Evolutionary conservation across 2,329 filamentous ascomycete genomes (phyloP).

Genomic region (Calonectria pauciramosa): DNA sequence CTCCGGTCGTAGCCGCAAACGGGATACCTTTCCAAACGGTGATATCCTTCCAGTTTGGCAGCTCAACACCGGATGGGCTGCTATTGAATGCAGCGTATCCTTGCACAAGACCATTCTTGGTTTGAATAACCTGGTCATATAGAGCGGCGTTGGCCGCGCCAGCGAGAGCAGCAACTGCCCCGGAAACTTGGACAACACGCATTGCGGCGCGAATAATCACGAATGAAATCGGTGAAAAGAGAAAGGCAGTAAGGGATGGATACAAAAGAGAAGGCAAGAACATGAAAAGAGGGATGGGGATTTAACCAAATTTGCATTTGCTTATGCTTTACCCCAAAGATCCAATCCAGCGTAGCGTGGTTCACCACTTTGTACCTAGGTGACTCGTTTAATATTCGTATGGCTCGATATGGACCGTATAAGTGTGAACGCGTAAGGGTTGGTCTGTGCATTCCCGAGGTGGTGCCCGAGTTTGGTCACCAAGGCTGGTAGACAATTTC

Average conservation of each 20-base stretch:
- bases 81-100: slow-evolving; percentile 15
- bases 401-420: background rate
- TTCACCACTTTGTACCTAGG: background rate
- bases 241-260: background rate
- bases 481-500: background rate
- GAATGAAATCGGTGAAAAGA: background rate
- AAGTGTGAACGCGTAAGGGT: background rate
- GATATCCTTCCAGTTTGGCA: slow-evolving; percentile 18
- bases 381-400: background rate
- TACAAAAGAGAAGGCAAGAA: background rate
- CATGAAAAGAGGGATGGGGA: background rate
- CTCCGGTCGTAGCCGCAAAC: slow-evolving; percentile 29
- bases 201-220: background rate
- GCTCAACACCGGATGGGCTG: slow-evolving; percentile 7
- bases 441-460: background rate
- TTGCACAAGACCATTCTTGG: background rate
- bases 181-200: background rate
- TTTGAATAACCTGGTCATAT: background rate
- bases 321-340: background rate
- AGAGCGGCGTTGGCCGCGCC: background rate
- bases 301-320: background rate
- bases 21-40: slow-evolving; percentile 36
- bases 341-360: background rate
- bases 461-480: background rate
- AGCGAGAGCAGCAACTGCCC: background rate